Evolutionary conservation across 768 basidiomycete genomes (phyloP).

Genomic region (Mycena belliarum): DNA sequence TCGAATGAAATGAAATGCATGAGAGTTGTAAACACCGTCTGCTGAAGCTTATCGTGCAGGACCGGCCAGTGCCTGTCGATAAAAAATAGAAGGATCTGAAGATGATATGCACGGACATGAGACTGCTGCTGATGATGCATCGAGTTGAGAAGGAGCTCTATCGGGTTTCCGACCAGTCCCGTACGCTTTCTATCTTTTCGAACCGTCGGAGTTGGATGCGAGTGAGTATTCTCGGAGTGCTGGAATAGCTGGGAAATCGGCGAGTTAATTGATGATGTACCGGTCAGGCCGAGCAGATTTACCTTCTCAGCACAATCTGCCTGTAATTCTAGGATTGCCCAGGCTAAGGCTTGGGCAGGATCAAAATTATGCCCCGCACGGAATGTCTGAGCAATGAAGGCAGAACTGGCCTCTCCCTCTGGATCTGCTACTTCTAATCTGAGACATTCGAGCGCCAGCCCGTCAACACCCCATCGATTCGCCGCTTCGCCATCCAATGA

Average conservation of each 20-base stretch:
- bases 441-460: conserved; percentile 64
- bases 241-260: conserved; percentile 52
- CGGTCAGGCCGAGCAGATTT: not conserved
- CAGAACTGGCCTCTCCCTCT: conserved; percentile 26
- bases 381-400: conserved; percentile 69
- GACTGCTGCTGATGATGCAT: conserved; percentile 39
- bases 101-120: conserved; percentile 44
- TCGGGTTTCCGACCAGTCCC: conserved; percentile 60
- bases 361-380: conserved; percentile 76
- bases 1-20: conserved; percentile 63
- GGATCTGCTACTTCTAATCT: conserved; percentile 48
- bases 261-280: not conserved
- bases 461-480: conserved; percentile 63
- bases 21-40: conserved; percentile 55
- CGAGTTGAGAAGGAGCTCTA: conserved; percentile 53
- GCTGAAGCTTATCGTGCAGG: conserved; percentile 60
- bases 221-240: conserved; percentile 58
- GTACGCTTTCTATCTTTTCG: conserved; percentile 48
- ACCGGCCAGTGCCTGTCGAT: conserved; percentile 74
- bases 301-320: conserved; percentile 78
- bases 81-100: conserved; percentile 85
- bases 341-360: conserved; percentile 66
- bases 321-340: conserved; percentile 79
- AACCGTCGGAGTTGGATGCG: conserved; percentile 23
- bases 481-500: conserved; percentile 64